Evolutionary conservation across 106 monocot genomes (phyloP), one percentile per base, ranked within the genome.

Genomic region (Dioscorea zingiberensis): DNA sequence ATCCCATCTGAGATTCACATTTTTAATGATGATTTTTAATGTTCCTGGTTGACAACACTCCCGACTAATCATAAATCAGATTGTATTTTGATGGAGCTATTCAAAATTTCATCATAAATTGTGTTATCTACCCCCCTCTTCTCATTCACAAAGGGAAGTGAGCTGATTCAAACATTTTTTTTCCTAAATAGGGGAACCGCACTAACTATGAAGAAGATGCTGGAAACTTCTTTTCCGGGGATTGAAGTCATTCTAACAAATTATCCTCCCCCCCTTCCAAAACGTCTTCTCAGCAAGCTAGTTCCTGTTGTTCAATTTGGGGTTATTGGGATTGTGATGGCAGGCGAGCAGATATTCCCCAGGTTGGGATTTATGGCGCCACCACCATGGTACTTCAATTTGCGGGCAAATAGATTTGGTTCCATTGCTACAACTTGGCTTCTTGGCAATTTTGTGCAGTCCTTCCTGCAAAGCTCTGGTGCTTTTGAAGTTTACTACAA

Each of bases 401-500:
- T 98, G 63, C 83, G 92, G 61, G 84, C 88, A 23, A 98, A 98
- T 76, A 83, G 74, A 72, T 98, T 97, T 91, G 95, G 91, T 48
- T 69, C 91, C 15, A 88, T 97, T 45, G 92, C 97, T 11, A 66
- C 81, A 10, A 84, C 86, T 58, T 98, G 97, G 97, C 81, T 98
- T 38, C 59, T 93, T 55, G 92, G 97, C 44, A 98, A 93, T 63
- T 83, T 98, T 59, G 47, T 77, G 21, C 92, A 93, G 55, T 74
- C 74, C 26, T 82, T 77, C 47, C 77, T 98, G 27, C 97, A 93
- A 53, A 86, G 89, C 62, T 82, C 97, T 23, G 97, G 97, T 59
- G 97, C 92, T 69, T 98, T 93, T 73, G 97, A 98, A 80, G 97
- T 98, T 68, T 98, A 82, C 67, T 98, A 79, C 92, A 89, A 93